Conservation (phyloP, 148 eudicot species). For the Heliamphora exappendiculata region DNA sequence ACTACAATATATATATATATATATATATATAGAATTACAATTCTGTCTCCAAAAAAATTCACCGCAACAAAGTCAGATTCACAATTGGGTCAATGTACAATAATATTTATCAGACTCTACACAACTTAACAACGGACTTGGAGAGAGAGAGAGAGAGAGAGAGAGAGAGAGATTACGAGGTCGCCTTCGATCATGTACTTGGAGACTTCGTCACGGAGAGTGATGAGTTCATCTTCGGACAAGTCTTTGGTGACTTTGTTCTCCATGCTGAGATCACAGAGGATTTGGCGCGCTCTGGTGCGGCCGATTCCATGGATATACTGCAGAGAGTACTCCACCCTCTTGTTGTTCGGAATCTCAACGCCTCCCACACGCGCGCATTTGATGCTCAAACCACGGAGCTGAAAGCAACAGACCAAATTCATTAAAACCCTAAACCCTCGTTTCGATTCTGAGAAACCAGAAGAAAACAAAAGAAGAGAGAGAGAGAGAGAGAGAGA, state of each 20-base stretch:
- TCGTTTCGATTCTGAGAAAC: background rate
- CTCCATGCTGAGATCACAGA: slow-evolving; percentile 42
- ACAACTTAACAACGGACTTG: background rate
- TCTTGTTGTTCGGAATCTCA: slow-evolving; percentile 54
- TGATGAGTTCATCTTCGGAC: slow-evolving; percentile 46
- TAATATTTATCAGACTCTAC: background rate
- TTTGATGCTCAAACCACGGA: slow-evolving; percentile 32
- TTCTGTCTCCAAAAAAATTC: background rate
- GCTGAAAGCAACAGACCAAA: slow-evolving; percentile 13
- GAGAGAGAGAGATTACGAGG: slow-evolving; percentile 29
- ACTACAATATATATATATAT: background rate
- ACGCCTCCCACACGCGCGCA: slow-evolving; percentile 67
- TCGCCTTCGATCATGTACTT: slow-evolving; percentile 68
- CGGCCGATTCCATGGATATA: slow-evolving; percentile 65
- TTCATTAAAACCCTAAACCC: background rate
- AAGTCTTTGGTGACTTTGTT: slow-evolving; percentile 55
- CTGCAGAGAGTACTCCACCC: slow-evolving; percentile 51
- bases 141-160: background rate
- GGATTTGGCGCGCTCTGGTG: slow-evolving; percentile 39
- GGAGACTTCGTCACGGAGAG: slow-evolving; percentile 41
- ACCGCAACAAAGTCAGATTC: too few species aligned
- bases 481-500: background rate
- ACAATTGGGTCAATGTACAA: too few species aligned
- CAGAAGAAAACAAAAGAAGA: background rate
- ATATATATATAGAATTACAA: background rate